Percentiles rank a stretch among this genome's conserved stretches.
Evolutionary conservation across 2,329 filamentous ascomycete genomes (phyloP).

Genomic region (Trichoderma brevicompactum): DNA sequence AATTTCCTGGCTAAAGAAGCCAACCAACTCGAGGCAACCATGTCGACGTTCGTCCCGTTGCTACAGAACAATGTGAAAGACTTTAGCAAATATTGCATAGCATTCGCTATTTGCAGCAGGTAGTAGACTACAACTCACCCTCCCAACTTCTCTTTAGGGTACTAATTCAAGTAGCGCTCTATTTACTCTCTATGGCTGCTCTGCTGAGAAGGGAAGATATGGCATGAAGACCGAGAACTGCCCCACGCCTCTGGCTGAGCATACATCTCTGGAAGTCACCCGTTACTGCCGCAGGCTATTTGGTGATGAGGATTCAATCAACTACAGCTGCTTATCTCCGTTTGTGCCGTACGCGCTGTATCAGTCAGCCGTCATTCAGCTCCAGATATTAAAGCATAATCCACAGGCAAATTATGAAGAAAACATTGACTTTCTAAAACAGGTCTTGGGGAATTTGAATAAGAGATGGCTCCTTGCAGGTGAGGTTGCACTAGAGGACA

Average conservation of each 20-base stretch:
- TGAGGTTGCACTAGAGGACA: not conserved
- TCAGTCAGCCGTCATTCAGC: not conserved
- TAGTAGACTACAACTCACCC: too few relatives aligned
- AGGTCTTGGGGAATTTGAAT: not conserved
- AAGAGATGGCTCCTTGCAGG: not conserved
- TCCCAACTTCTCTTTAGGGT: too few relatives aligned
- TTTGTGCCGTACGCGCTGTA: not conserved
- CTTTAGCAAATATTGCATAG: not conserved
- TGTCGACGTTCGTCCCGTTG: not conserved
- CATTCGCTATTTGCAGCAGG: too few relatives aligned
- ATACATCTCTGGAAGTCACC: too few relatives aligned
- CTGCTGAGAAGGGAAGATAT: too few relatives aligned
- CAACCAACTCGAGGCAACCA: not conserved
- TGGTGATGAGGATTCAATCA: too few relatives aligned
- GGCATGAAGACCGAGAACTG: too few relatives aligned
- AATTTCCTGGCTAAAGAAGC: not conserved
- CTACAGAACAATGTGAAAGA: not conserved
- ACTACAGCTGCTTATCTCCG: too few relatives aligned
- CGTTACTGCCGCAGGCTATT: too few relatives aligned
- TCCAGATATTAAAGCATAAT: not conserved
- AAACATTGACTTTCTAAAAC: not conserved
- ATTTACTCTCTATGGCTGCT: too few relatives aligned
- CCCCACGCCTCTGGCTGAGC: too few relatives aligned
- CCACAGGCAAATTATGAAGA: not conserved
- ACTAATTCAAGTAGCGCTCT: too few relatives aligned